Evolutionary conservation across 129 eudicot genomes (phyloP), one percentile per base, ranked within the genome.

Genomic region (Solidago caesia): DNA sequence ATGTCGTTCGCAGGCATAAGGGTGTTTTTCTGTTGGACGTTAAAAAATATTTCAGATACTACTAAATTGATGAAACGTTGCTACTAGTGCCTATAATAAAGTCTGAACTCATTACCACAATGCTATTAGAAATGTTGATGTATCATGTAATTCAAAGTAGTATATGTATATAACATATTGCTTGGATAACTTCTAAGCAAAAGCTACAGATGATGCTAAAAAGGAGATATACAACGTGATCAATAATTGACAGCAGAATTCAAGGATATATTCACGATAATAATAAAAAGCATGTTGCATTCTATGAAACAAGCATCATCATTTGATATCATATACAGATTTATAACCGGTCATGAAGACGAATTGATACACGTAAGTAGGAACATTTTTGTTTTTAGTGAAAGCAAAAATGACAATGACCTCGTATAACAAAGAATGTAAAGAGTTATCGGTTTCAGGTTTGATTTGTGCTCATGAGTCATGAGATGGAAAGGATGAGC

Each of bases 111-210:
- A 21, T 21, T 21, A 21, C 21, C 0, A 21, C 21, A 21, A 21
- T 21, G 21, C 21, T 21, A 21, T 21, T 21, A 21, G 21, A 21
- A 21, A 21, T 21, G 21, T 21, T 21, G 21, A 21, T 21, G 21
- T 21, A 21, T 21, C 21, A 21, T 21, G 21, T 21, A 21, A 21
- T 21, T 21, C 21, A 21, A 21, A 21, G 21, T 21, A 21, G 21
- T 21, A 21, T 21, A 21, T 21, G 21, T 21, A 21, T 21, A 0
- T 21, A 21, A 21, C 21, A 21, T 21, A 21, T 21, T 21, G 53
- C 46, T 71, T 70, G 81, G 58, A 27, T 71, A 63, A 71, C 39
- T 68, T 73, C 62, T 74, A 80, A 75, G 74, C 61, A 67, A 74
- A 61, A 55, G 77, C 71, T 26, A 48, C 57, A 63, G 68, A 68